Evolutionary conservation across 176 grass and related monocot genomes (phyloP).

Genomic region (Carex parvula): DNA sequence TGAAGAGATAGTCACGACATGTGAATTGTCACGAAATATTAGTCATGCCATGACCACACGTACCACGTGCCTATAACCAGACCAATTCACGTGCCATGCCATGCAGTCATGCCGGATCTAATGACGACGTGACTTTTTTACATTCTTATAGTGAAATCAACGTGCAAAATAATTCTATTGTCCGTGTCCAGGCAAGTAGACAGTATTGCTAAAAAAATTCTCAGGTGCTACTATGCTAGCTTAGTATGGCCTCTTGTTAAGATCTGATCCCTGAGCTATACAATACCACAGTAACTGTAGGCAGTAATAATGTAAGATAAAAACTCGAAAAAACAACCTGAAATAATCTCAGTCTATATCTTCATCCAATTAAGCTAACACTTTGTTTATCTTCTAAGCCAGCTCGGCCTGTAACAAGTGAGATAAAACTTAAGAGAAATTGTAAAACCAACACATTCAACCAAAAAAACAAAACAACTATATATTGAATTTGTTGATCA

Average conservation of each 20-base stretch:
- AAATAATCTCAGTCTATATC: not conserved
- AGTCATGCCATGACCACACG: no score
- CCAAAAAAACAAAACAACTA: not conserved
- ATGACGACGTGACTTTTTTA: no score
- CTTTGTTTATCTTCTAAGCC: constrained; percentile 16
- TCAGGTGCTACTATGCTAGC: not conserved
- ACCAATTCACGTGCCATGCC: no score
- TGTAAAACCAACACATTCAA: not conserved
- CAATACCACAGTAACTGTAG: not conserved
- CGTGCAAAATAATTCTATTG: not conserved
- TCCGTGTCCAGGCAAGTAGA: not conserved
- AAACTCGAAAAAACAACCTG: not conserved
- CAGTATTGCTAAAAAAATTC: not conserved
- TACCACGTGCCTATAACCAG: no score
- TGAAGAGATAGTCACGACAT: no score
- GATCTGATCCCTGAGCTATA: not conserved
- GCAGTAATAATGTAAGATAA: not conserved
- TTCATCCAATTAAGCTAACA: constrained; percentile 8
- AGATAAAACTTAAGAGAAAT: not conserved
- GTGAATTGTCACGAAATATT: no score
- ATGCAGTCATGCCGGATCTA: no score
- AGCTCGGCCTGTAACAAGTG: constrained; percentile 26
- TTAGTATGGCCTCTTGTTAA: no score
- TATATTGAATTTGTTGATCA: not conserved
- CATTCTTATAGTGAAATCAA: not conserved